Evolutionary conservation across 225 moss, liverwort and hornwort species (phyloP).

Genomic region (Antitrichia curtipendula): DNA sequence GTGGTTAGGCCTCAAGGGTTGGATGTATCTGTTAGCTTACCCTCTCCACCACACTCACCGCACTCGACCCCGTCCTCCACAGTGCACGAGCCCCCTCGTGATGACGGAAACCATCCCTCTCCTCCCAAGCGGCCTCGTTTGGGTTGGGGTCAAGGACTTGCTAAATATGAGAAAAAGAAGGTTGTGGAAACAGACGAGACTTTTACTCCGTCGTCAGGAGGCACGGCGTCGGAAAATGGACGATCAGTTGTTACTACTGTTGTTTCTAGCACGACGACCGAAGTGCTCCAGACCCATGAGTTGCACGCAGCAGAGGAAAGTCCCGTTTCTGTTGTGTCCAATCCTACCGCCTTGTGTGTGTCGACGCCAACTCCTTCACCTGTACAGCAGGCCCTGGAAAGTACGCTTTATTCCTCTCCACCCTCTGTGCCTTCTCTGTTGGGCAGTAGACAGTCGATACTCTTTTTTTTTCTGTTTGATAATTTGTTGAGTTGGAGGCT

Average conservation of each 20-base stretch:
- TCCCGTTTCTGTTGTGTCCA: conserved; percentile 33
- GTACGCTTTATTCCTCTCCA: not conserved
- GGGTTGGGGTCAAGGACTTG: conserved; percentile 97
- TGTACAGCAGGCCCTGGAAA: conserved; percentile 25
- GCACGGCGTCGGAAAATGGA: conserved; percentile 5
- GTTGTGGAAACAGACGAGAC: conserved; percentile 69
- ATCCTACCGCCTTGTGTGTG: not conserved
- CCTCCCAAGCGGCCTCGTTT: conserved; percentile 84
- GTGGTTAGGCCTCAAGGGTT: conserved; percentile 33
- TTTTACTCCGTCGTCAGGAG: conserved; percentile 4
- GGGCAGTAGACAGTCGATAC: not conserved
- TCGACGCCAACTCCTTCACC: conserved; percentile 1
- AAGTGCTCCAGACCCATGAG: conserved; percentile 1
- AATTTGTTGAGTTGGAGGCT: not conserved
- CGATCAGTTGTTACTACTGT: conserved; percentile 12
- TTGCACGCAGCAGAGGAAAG: conserved; percentile 31
- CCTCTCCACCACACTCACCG: conserved; percentile 67
- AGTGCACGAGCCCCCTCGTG: conserved; percentile 41
- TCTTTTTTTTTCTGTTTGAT: not conserved
- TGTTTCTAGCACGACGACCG: conserved; percentile 8
- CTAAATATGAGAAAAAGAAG: conserved; percentile 96
- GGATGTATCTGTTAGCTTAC: conserved; percentile 33
- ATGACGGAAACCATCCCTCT: conserved; percentile 65
- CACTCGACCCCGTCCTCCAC: conserved; percentile 40
- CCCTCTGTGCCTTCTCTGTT: not conserved